Conservation (phyloP, 495 filamentous ascomycete species). For the Aspergillus asperescens region DNA sequence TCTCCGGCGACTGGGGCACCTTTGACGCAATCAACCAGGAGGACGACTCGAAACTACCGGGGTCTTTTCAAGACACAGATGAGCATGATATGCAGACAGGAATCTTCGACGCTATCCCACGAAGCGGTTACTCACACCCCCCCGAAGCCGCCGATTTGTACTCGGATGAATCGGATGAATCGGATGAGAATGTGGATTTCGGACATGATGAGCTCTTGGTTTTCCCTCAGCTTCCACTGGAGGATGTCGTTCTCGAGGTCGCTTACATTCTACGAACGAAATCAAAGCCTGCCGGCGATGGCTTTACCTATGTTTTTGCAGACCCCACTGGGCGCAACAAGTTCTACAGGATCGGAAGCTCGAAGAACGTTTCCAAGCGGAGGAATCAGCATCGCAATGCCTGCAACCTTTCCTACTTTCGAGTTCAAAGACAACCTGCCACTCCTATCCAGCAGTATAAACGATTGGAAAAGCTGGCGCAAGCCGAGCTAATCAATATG, state of each 20-base stretch:
- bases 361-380: slow-evolving; percentile 36
- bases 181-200: slow-evolving; percentile 4
- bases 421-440: slow-evolving; percentile 2
- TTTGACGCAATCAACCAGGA: not conserved
- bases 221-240: slow-evolving; percentile 10
- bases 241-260: slow-evolving; percentile 7
- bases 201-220: not conserved
- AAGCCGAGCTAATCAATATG: slow-evolving; percentile 13
- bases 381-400: slow-evolving; percentile 7
- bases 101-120: slow-evolving; percentile 2
- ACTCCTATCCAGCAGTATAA: slow-evolving; percentile 5
- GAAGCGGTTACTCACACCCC: slow-evolving; percentile 1
- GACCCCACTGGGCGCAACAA: slow-evolving; percentile 11
- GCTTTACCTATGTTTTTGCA: slow-evolving; percentile 12
- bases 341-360: slow-evolving; percentile 12
- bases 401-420: slow-evolving; percentile 6
- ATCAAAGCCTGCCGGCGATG: slow-evolving; percentile 7
- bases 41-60: slow-evolving; percentile 7
- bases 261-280: slow-evolving; percentile 6
- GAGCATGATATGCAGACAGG: not conserved
- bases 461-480: slow-evolving; percentile 11
- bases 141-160: slow-evolving; percentile 6
- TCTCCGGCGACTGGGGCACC: slow-evolving; percentile 8
- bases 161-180: slow-evolving; percentile 7
- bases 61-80: slow-evolving; percentile 9